Percentiles rank a stretch among this genome's conserved stretches.
phyloP scores from a whole-genome alignment of 2,329 filamentous ascomycete genomes.

The Ceratocystis ficicola region DNA sequence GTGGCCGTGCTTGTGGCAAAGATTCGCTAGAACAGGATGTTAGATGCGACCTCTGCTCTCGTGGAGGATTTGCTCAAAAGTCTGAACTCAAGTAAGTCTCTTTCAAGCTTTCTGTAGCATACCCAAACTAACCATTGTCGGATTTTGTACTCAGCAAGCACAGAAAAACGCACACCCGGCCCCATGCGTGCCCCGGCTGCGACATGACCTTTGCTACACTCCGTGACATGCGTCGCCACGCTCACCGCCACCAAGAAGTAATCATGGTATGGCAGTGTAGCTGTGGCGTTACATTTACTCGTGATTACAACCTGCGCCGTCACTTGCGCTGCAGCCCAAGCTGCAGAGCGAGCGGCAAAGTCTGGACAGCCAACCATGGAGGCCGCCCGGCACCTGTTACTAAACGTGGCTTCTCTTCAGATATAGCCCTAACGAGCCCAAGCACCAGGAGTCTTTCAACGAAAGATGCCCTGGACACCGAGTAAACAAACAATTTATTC shows the following conservation, averaged over 20 bases:
- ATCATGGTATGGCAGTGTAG: slow-evolving; percentile 15
- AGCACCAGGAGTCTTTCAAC: neutral
- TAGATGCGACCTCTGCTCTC: neutral
- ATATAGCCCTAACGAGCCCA: neutral
- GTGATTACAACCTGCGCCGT: slow-evolving; percentile 21
- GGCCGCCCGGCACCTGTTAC: slow-evolving; percentile 14
- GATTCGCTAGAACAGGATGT: neutral
- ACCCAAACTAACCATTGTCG: neutral
- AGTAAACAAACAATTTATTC: too few species aligned
- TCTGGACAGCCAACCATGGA: slow-evolving; percentile 12
- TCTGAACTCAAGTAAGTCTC: neutral
- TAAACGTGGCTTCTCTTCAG: neutral
- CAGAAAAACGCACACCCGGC: slow-evolving; percentile 10
- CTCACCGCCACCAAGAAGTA: slow-evolving; percentile 9
- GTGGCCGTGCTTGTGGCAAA: neutral
- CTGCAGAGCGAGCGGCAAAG: neutral
- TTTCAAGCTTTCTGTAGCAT: neutral
- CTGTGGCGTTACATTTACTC: slow-evolving; percentile 17
- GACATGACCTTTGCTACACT: slow-evolving; percentile 3
- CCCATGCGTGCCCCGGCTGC: slow-evolving; percentile 14
- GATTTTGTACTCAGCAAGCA: slow-evolving; percentile 9
- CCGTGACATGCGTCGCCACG: slow-evolving; percentile 19
- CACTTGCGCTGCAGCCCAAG: slow-evolving; percentile 4
- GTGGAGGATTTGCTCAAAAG: neutral
- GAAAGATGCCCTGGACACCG: neutral